Base-by-base conservation (phyloP, 441 rosid genomes). In the Erodium texanum region DNA sequence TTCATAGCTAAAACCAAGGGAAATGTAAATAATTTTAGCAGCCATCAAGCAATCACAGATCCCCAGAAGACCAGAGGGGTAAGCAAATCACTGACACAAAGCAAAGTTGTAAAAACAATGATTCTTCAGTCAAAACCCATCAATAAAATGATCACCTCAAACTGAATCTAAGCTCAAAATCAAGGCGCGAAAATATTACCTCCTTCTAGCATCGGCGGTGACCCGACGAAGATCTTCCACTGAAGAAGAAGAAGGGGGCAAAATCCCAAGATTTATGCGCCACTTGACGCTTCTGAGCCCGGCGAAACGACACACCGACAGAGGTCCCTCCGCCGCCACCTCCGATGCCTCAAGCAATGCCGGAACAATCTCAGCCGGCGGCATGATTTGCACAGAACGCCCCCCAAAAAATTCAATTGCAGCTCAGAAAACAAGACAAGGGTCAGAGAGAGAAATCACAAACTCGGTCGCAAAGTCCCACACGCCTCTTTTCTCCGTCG, bases 171-270 rank as follows among this genome's bases (percentile, higher is more conserved):
- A 48, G 56, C 56, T 48, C 56, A 48, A 15, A 48, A 48, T 3
- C 10, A 24, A 66, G 16, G 19, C 14, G 56, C 56, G 3, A 48
- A 48, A 48, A 48, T 27, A 18, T 18, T 72, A 91, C 98, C 98
- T 83, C 74, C 98, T 69, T 73, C 98, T 85, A 74, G 88, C 83
- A 84, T 90, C 93, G 54, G 98, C 97, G 2, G 92, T 85, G 68
- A 83, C 86, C 69, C 89, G 82, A 0, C 98, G 96, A 66, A 93
- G 88, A 79, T 89, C 85, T 66, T 85, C 93, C 88, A 69, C 18
- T 70, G 90, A 81, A 38, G 85, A 75, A 69, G 90, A 81, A 38
- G 85, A 75, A 69, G 83, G 64, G 22, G 96, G 93, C 52, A 93
- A 59, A 74, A 89, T 82, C 74, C 90, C 93, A 12, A 90, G 98